These are phyloP conservation scores for Pontederia crassipes DNA, from an alignment of 176 grass and related monocot species.

Conservation along the genomic window DNA sequence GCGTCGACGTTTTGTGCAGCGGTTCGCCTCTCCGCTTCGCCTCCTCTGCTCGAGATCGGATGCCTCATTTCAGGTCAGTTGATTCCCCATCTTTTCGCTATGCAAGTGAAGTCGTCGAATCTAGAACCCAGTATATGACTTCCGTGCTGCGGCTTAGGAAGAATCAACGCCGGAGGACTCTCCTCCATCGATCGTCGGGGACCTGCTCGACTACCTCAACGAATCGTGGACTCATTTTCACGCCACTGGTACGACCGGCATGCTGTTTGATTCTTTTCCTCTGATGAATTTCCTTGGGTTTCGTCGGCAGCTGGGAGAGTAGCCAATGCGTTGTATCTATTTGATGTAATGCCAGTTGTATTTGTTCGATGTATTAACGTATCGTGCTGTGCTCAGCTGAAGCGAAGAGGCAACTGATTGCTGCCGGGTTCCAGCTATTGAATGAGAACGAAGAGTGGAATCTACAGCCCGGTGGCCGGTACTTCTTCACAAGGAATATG, in stretches of 20 bases:
- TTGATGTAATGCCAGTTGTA: neutral
- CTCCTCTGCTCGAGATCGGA: constrained; percentile 32
- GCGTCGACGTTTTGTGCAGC: neutral
- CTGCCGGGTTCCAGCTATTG: constrained; percentile 61
- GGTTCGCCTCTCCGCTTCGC: constrained; percentile 7
- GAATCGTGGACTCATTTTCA: constrained; percentile 98
- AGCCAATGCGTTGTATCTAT: neutral
- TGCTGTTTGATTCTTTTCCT: neutral
- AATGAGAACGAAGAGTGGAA: constrained; percentile 90
- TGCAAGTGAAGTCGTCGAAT: too few species aligned
- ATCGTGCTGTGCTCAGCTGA: constrained; percentile 40
- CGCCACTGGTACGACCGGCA: constrained; percentile 51
- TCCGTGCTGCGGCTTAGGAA: neutral
- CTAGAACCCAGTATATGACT: neutral
- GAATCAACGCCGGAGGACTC: neutral
- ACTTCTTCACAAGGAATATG: constrained; percentile 98
- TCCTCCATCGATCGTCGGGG: constrained; percentile 52
- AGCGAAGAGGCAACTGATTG: constrained; percentile 79
- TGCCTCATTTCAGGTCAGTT: constrained; percentile 3
- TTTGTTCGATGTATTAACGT: too few species aligned
- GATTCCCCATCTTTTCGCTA: neutral
- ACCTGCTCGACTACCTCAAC: constrained; percentile 92
- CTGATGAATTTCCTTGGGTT: neutral
- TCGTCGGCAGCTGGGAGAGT: too few species aligned
- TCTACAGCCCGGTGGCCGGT: constrained; percentile 79